These are phyloP conservation scores for Phytophthora aleatoria DNA, from an alignment of 352 stramenopile species.

Conservation along the genomic window DNA sequence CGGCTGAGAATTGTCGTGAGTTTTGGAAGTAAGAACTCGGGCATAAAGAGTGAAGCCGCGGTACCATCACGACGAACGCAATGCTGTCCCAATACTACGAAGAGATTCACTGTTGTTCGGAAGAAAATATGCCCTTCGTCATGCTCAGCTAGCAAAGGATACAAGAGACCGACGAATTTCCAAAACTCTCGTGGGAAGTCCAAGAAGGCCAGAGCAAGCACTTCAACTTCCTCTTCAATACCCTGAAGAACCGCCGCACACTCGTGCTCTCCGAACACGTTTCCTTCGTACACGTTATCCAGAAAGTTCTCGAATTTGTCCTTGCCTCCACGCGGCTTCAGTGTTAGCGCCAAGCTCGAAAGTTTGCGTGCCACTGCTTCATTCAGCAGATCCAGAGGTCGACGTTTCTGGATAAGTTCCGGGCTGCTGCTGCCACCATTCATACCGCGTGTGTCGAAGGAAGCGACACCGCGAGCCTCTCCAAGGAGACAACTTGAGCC, in stretches of 20 bases:
- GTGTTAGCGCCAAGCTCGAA: slow-evolving; percentile 23
- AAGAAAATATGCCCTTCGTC: slow-evolving; percentile 58
- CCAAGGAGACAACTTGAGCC: slow-evolving; percentile 24
- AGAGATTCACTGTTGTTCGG: slow-evolving; percentile 30
- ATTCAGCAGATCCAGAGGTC: slow-evolving; percentile 67
- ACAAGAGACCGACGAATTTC: slow-evolving; percentile 63
- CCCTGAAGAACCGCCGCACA: slow-evolving; percentile 40
- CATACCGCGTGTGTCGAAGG: slow-evolving; percentile 40
- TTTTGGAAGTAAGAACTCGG: slow-evolving; percentile 61
- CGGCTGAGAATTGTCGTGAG: slow-evolving; percentile 34
- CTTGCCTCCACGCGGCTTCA: slow-evolving; percentile 51
- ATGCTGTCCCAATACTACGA: slow-evolving; percentile 49
- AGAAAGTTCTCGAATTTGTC: slow-evolving; percentile 80
- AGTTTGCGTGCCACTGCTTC: slow-evolving; percentile 52
- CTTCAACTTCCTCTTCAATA: slow-evolving; percentile 52
- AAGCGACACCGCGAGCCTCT: slow-evolving; percentile 25
- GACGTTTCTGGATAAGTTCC: slow-evolving; percentile 61
- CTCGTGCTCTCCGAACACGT: slow-evolving; percentile 44
- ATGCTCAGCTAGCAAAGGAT: slow-evolving; percentile 54
- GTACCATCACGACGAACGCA: slow-evolving; percentile 52
- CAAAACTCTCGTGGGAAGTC: slow-evolving; percentile 87
- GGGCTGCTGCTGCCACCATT: slow-evolving; percentile 32
- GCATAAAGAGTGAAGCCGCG: slow-evolving; percentile 51
- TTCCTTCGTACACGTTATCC: slow-evolving; percentile 47
- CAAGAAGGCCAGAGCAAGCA: slow-evolving; percentile 66